phyloP scores from a whole-genome alignment of 1,284 basidiomycete species.

The Trichosporon sp. region DNA sequence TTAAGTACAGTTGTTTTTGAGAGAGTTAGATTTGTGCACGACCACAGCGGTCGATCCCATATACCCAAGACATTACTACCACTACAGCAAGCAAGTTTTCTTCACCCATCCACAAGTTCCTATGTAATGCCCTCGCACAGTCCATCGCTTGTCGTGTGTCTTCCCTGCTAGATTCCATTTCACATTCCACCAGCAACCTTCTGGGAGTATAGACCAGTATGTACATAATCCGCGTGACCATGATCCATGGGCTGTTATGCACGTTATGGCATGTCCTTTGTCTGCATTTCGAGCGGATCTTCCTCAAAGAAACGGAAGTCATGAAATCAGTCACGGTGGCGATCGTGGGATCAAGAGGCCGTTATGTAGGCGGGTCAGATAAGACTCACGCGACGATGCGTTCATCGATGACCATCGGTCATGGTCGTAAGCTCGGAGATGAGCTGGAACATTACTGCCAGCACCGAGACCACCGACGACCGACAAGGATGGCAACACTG shows the following conservation, averaged over 20 bases:
- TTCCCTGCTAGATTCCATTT: not conserved
- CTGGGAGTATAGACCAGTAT: not conserved
- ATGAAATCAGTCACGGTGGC: not conserved
- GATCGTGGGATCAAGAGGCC: not conserved
- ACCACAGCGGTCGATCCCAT: not conserved
- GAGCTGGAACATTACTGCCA: not conserved
- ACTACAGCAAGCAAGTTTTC: not conserved
- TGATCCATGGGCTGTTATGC: not conserved
- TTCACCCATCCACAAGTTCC: not conserved
- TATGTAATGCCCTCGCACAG: not conserved
- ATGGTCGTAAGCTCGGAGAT: not conserved
- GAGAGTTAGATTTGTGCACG: not conserved
- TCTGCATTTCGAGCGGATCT: not conserved
- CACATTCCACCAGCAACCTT: not conserved
- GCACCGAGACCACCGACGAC: not conserved
- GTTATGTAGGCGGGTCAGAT: not conserved
- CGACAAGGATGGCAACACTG: not conserved
- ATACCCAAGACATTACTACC: conserved; percentile 1
- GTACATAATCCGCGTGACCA: not conserved
- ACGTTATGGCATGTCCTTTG: not conserved
- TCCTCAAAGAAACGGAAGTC: no score
- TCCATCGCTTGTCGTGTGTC: not conserved
- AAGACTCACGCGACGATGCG: not conserved
- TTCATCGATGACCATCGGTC: conserved; percentile 3
- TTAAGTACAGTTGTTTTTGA: not conserved